These are phyloP conservation scores for Cordyceps tenuipes DNA, from an alignment of 2,329 filamentous ascomycete genomes.

Conservation along the genomic window DNA sequence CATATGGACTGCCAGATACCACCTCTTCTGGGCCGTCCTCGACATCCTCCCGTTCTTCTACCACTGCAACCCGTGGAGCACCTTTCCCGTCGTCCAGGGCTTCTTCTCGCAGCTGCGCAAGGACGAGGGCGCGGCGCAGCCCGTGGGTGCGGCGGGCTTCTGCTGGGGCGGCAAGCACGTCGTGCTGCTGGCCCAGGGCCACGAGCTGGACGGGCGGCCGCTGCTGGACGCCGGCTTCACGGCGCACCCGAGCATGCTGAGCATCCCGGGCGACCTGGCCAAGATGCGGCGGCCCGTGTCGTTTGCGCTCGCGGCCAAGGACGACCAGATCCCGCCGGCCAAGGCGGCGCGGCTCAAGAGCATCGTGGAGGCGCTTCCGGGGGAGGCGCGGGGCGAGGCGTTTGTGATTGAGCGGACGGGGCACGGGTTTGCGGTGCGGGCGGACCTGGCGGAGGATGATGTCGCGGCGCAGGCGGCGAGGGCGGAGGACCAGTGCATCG, in stretches of 20 bases:
- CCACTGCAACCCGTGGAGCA: constrained; percentile 22
- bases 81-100: constrained; percentile 25
- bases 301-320: constrained; percentile 38
- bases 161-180: constrained; percentile 55
- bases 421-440: constrained; percentile 34
- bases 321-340: constrained; percentile 29
- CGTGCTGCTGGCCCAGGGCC: constrained; percentile 37
- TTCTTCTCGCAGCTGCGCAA: constrained; percentile 31
- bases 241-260: constrained; percentile 43
- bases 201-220: constrained; percentile 22
- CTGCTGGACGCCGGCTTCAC: constrained; percentile 45
- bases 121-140: constrained; percentile 21
- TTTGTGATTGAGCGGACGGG: constrained; percentile 28
- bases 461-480: constrained; percentile 20
- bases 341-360: constrained; percentile 26
- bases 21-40: constrained; percentile 18
- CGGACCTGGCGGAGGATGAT: constrained; percentile 20
- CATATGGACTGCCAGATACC: constrained; percentile 15
- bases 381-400: constrained; percentile 27
- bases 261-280: constrained; percentile 39
- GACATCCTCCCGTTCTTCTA: constrained; percentile 25
- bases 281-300: constrained; percentile 35
- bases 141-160: constrained; percentile 48
- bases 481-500: constrained; percentile 27
- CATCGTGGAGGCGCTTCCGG: constrained; percentile 27